Percentiles rank a stretch among this genome's conserved stretches.
phyloP scores from a whole-genome alignment of 1,139 yeast genomes.

The Pichia sp. region DNA sequence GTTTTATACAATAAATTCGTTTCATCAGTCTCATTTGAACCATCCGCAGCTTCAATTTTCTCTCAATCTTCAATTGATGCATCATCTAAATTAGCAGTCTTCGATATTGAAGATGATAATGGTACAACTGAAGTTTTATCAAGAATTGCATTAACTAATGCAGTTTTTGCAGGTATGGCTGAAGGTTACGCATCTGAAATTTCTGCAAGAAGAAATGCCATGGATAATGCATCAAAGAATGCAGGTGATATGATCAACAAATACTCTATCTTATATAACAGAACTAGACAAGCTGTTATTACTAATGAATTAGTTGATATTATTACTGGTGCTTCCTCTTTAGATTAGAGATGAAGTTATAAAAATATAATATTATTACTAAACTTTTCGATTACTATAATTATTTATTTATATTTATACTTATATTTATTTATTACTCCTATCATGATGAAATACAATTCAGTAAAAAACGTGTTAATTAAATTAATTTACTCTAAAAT shows the following conservation, averaged over 20 bases:
- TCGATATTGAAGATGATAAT: slow-evolving; percentile 78
- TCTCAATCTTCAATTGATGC: slow-evolving; percentile 68
- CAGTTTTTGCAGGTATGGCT: slow-evolving; percentile 86
- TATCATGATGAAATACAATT: no score
- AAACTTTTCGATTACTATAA: background rate
- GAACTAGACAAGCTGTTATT: slow-evolving; percentile 99
- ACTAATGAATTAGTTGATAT: slow-evolving; percentile 99
- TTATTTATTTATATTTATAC: slow-evolving; percentile 1
- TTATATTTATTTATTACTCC: slow-evolving; percentile 1
- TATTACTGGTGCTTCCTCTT: slow-evolving; percentile 98
- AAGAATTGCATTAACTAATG: slow-evolving; percentile 87
- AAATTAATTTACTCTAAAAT: no score
- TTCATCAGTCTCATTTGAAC: slow-evolving; percentile 87
- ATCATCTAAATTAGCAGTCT: slow-evolving; percentile 83
- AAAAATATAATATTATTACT: no score
- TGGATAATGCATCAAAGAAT: slow-evolving; percentile 99
- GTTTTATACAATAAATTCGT: slow-evolving; percentile 83
- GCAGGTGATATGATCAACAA: slow-evolving; percentile 98
- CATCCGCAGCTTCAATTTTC: slow-evolving; percentile 62
- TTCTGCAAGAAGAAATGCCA: slow-evolving; percentile 98
- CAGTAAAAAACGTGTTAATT: no score
- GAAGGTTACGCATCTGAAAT: slow-evolving; percentile 98
- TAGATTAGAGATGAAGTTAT: slow-evolving; percentile 50
- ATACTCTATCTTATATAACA: slow-evolving; percentile 95
- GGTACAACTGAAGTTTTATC: slow-evolving; percentile 52